Percentiles rank a stretch among this genome's conserved stretches.
Conservation (phyloP, 116 monocot genomes). For the Zostera marina region DNA sequence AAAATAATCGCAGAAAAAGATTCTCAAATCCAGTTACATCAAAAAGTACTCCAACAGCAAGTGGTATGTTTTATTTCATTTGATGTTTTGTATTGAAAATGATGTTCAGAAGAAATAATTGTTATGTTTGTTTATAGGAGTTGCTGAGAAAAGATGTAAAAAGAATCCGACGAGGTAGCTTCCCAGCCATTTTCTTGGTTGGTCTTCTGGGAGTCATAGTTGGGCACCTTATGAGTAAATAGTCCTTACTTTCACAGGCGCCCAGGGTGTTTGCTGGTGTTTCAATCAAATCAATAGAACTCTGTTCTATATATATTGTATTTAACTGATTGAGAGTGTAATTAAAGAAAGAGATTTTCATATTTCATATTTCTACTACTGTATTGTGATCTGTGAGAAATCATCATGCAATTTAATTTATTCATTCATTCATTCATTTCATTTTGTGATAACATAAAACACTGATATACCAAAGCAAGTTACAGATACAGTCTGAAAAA, state of each 20-base stretch:
- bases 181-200: constrained; percentile 38
- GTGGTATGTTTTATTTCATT: constrained; percentile 4
- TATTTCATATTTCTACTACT: no score
- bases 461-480: no score
- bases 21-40: constrained; percentile 3
- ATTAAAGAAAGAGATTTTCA: no score
- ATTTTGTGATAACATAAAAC: background rate
- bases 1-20: background rate
- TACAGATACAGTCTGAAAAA: no score
- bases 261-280: background rate
- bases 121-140: constrained; percentile 17
- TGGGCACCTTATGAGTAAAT: constrained; percentile 41
- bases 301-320: no score
- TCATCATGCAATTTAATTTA: no score
- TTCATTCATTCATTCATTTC: background rate
- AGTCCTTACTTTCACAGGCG: background rate
- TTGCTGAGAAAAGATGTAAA: constrained; percentile 25
- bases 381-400: no score
- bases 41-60: constrained; percentile 6
- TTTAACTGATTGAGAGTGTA: no score
- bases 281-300: background rate
- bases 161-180: constrained; percentile 21
- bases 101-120: background rate
- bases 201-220: constrained; percentile 30
- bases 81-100: background rate